These are phyloP conservation scores for Kandelia obovata DNA, from an alignment of 345 rosid genomes.

Conservation along the genomic window DNA sequence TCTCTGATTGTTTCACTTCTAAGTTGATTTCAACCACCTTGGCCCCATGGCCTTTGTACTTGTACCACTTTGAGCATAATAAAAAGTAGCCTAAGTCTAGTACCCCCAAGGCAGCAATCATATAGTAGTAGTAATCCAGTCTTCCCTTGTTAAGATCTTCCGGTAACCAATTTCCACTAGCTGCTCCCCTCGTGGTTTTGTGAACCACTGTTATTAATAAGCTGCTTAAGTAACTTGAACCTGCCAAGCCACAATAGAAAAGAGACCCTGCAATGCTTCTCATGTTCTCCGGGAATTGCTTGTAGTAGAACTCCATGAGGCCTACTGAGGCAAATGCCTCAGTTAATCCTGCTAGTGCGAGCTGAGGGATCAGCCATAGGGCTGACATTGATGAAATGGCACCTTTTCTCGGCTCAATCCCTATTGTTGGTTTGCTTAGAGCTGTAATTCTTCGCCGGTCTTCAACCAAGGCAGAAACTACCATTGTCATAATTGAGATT, in stretches of 20 bases:
- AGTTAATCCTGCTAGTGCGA: slow-evolving; percentile 39
- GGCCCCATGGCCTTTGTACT: slow-evolving; percentile 24
- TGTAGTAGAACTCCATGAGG: slow-evolving; percentile 47
- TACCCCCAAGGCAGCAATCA: slow-evolving; percentile 35
- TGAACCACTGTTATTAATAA: slow-evolving; percentile 42
- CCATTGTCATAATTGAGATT: slow-evolving; percentile 28
- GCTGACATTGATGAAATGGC: slow-evolving; percentile 49
- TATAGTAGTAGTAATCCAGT: slow-evolving; percentile 41
- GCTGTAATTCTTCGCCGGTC: slow-evolving; percentile 36
- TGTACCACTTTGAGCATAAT: slow-evolving; percentile 43
- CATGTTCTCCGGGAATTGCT: slow-evolving; percentile 63
- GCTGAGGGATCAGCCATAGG: slow-evolving; percentile 43
- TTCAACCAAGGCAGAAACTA: slow-evolving; percentile 38
- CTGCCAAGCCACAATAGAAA: slow-evolving; percentile 39
- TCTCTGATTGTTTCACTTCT: slow-evolving; percentile 16
- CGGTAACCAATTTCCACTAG: slow-evolving; percentile 43
- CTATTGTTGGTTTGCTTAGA: slow-evolving; percentile 38
- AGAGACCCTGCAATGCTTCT: slow-evolving; percentile 50
- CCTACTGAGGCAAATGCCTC: slow-evolving; percentile 44
- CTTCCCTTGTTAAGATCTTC: slow-evolving; percentile 56
- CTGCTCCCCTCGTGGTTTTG: slow-evolving; percentile 20
- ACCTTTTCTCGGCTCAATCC: slow-evolving; percentile 40
- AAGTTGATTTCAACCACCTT: not conserved
- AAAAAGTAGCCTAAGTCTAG: slow-evolving; percentile 38
- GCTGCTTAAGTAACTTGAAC: slow-evolving; percentile 39